Evolutionary conservation across 2,329 filamentous ascomycete genomes (phyloP), one percentile per base, ranked within the genome.

Genomic region (Rhynchosporium agropyri): DNA sequence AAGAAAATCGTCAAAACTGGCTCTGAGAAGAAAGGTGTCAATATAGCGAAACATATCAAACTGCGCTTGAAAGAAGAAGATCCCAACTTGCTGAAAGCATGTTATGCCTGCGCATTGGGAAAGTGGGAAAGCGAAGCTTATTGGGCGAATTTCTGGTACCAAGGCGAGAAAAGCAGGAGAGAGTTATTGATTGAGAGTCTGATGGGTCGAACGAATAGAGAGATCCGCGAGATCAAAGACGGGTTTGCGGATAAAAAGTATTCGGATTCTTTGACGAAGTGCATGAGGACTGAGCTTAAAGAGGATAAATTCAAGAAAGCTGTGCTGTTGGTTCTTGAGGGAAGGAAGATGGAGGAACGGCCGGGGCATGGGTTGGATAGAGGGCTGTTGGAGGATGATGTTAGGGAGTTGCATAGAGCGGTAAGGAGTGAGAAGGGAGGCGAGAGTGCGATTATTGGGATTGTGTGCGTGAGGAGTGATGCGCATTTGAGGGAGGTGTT

Each of bases 61-160:
- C 80, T 84, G 20, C 83, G 86, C 26, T 82, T 93, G 71, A 92
- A 93, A 77, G 87, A 91, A 49, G 84, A 87, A 69, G 83, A 89
- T 60, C 82, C 87, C 4, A 88, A 86, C 69, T 88, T 98, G 68
- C 94, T 93, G 78, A 98, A 98, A 77, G 90, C 90, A 6, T 92
- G 89, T 72, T 97, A 98, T 75, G 87, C 93, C 3, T 93, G 91
- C 2, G 92, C 94, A 0, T 84, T 98, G 0, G 95, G 95, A 9
- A 84, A 84, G 58, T 98, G 92, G 88, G 95, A 97, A 78, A 89
- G 88, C 69, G 95, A 99, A 76, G 91, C 92, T 0, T 97, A 97
- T 81, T 99, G 95, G 93, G 92, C 94, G 64, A 98, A 97, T 76
- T 97, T 92, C 77, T 98, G 92, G 88, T 98, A 97, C 78, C 94